Base-by-base conservation (phyloP, 2,329 filamentous ascomycete genomes). In the Chaetomiaceae sp. region DNA sequence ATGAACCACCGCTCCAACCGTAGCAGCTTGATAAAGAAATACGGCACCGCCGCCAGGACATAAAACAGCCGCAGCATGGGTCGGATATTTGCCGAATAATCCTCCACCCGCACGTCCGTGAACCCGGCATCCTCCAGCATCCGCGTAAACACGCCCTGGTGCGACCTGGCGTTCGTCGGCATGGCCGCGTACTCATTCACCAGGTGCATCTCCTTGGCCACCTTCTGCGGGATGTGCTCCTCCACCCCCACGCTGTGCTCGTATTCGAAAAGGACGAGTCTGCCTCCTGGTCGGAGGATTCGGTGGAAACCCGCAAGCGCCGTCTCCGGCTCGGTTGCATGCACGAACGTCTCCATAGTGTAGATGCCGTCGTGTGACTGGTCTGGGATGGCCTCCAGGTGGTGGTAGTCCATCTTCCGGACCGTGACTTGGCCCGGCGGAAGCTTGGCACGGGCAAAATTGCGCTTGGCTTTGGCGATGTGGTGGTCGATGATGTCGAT, bases 271-370 rank as follows among this genome's bases (percentile, higher is more conserved):
- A 76, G 61, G 1, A 68, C 72, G 7, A 80, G 43, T 1, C 66
- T 65, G 1, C 77, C 77, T 25, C 77, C 77, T 1, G 75, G 76
- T 21, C 67, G 66, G 5, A 80, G 63, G 0, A 78, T 57, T 13
- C 76, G 72, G 60, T 68, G 71, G 64, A 80, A 79, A 16, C 73
- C 73, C 5, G 56, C 58, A 1, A 78, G 64, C 1, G 73, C 77
- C 6, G 62, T 64, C 36, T 68, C 57, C 0, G 75, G 72, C 34
- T 79, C 70, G 1, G 72, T 75, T 1, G 77, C 75, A 58, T 81
- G 77, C 0, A 79, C 77, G 42, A 81, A 72, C 0, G 77, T 79
- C 62, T 81, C 76, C 73, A 80, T 77, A 0, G 77, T 80, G 61
- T 80, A 81, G 25, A 76, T 65, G 3, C 77, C 78, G 49, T 81